A percentile compares a stretch with the other conserved stretches of the same genome.
These are phyloP conservation scores for Plasmodium cynomolgi DNA, from an alignment of 169 alveolate genomes.

Conservation along the genomic window DNA sequence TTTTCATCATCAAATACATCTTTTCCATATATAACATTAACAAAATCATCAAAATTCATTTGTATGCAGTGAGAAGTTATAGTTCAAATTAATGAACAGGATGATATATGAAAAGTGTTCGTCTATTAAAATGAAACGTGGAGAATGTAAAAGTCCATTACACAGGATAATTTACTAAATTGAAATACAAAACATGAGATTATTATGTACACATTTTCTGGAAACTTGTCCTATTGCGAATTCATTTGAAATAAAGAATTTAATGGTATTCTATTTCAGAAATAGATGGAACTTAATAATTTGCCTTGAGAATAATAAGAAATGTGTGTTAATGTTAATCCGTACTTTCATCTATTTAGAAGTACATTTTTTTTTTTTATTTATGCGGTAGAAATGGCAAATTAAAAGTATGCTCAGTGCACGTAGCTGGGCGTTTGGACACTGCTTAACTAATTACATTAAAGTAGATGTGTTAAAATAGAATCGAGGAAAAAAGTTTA, in stretches of 20 bases:
- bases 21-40: constrained; percentile 60
- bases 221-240: neutral
- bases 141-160: neutral
- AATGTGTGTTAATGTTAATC: neutral
- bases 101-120: neutral
- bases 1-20: constrained; percentile 71
- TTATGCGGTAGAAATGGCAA: neutral
- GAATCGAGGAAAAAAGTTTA: neutral
- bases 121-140: neutral
- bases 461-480: neutral
- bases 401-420: neutral
- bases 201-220: neutral
- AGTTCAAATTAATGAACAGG: constrained; percentile 4
- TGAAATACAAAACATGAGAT: neutral
- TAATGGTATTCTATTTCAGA: neutral
- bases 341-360: neutral
- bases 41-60: constrained; percentile 75
- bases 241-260: neutral
- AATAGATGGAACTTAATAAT: neutral
- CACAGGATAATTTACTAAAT: neutral
- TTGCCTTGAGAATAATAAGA: neutral
- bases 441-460: neutral
- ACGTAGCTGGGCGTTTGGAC: neutral
- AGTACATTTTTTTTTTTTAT: neutral
- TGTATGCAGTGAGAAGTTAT: constrained; percentile 16